A percentile compares a stretch with the other conserved stretches of the same genome.
Evolutionary conservation across 1,139 yeast genomes (phyloP).

Genomic region (Scheffersomyces lignicola): DNA sequence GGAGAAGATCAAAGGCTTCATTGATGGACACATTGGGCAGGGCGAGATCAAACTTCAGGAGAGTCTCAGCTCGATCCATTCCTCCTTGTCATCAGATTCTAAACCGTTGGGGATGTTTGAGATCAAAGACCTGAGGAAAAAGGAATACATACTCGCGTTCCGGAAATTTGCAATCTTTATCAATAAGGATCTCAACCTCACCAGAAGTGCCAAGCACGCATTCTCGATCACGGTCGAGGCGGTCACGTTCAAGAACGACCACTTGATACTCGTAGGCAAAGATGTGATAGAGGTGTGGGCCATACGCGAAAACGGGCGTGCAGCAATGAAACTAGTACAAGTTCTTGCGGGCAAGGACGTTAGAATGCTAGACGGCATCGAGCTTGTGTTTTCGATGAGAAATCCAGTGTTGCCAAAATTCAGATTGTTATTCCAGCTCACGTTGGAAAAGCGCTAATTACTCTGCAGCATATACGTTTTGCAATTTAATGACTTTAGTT

Average conservation of each 20-base stretch:
- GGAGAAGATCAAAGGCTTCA: slow-evolving; percentile 17
- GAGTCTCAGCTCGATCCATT: slow-evolving; percentile 34
- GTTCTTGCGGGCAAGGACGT: slow-evolving; percentile 73
- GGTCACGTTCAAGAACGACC: slow-evolving; percentile 58
- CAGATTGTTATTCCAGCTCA: slow-evolving; percentile 50
- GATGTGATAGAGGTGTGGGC: slow-evolving; percentile 73
- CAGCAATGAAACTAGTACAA: slow-evolving; percentile 61
- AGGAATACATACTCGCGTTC: slow-evolving; percentile 64
- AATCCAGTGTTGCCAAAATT: slow-evolving; percentile 69
- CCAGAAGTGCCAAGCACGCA: slow-evolving; percentile 55
- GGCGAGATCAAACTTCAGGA: slow-evolving; percentile 14
- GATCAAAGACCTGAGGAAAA: slow-evolving; percentile 42
- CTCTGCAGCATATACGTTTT: no score
- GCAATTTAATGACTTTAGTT: slow-evolving; percentile 1
- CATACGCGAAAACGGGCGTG: slow-evolving; percentile 51
- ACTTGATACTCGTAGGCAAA: slow-evolving; percentile 61
- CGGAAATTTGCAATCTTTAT: slow-evolving; percentile 72
- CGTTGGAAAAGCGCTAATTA: no score
- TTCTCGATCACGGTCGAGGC: slow-evolving; percentile 63
- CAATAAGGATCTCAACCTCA: slow-evolving; percentile 64
- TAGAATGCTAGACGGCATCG: slow-evolving; percentile 42
- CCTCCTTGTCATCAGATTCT: slow-evolving; percentile 31
- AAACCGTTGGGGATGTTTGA: slow-evolving; percentile 67
- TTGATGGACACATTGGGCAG: slow-evolving; percentile 10
- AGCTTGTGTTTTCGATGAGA: slow-evolving; percentile 58